Evolutionary conservation across 2,329 filamentous ascomycete species (phyloP), one percentile per base, ranked within the genome.

Genomic region (Fonsecaea multimorphosa): DNA sequence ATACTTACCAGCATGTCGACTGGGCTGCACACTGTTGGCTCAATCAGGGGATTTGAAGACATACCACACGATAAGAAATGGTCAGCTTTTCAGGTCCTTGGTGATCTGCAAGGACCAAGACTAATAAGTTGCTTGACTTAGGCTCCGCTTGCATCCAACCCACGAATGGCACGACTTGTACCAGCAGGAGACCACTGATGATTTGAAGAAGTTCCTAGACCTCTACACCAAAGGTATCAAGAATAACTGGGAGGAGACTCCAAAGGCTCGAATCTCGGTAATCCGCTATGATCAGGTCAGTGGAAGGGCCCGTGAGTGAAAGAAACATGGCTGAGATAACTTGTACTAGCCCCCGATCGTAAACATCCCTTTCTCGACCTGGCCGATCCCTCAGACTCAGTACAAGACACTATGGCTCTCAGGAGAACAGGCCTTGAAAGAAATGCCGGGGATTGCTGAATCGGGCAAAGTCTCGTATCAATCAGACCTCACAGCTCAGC

Each of bases 131-230:
- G 27, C 19, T n/a, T 44, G 38, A 22, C 32, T 36, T 29, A 65
- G 63, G 63, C 73, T 83, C 24, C 75, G 77, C 0, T 77, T 74
- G 72, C 74, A 76, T 57, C 72, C 74, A 8, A 74, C 71, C 6
- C 80, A 82, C 64, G 81, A 83, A 64, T 83, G 80, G 81, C 78
- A 77, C 64, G 81, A 83, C 58, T 69, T 82, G 1, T 83, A 77
- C 66, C 73, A 71, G 58, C 69, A 73, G 9, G 67, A 79, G 27
- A 73, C 73, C 1, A 72, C 70, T 8, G 72, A 75, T 1, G 80
- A 83, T 56, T 72, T 84, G 1, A 64, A 73, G 4, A 59, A 68
- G 0, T 85, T 81, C 72, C 84, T 84, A 56, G 81, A 84, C 58
- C 72, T 69, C 3, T 85, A 80, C 63, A 72, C 83, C 9, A 81